Conservation (phyloP, 1,284 basidiomycete species). For the Fistulina hepatica region DNA sequence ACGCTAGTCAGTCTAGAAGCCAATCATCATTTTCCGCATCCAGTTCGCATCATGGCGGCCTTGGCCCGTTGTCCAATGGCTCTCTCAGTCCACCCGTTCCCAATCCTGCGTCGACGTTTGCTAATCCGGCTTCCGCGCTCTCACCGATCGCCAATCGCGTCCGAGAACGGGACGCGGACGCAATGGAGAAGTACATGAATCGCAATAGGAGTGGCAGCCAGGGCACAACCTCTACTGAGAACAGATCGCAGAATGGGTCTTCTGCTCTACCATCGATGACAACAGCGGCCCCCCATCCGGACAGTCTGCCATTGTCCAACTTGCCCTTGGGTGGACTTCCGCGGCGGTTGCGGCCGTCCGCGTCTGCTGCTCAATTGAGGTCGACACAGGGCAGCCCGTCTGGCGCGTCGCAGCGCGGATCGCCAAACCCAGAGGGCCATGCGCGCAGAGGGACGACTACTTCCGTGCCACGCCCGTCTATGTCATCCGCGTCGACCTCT, state of each 20-base stretch:
- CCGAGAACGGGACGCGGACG: constrained; percentile 70
- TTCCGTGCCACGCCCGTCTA: background rate
- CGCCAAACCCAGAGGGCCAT: constrained; percentile 61
- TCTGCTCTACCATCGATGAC: constrained; percentile 37
- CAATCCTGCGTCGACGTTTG: constrained; percentile 12
- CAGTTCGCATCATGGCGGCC: constrained; percentile 43
- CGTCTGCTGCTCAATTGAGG: constrained; percentile 65
- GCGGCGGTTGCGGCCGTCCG: constrained; percentile 58
- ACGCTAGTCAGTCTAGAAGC: constrained; percentile 27
- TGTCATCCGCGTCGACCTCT: constrained; percentile 26
- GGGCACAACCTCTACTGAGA: constrained; percentile 59
- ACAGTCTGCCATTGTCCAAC: constrained; percentile 33
- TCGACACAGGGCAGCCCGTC: constrained; percentile 29
- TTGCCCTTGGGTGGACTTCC: constrained; percentile 41
- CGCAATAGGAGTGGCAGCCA: constrained; percentile 71
- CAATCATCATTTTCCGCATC: constrained; percentile 42
- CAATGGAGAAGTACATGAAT: constrained; percentile 71
- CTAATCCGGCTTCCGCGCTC: constrained; percentile 36
- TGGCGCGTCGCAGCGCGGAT: constrained; percentile 32
- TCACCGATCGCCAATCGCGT: constrained; percentile 69
- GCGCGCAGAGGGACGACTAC: constrained; percentile 32
- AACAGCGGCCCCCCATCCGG: constrained; percentile 45
- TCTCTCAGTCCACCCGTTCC: constrained; percentile 19
- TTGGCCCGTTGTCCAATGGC: constrained; percentile 22
- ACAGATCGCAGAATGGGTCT: constrained; percentile 46